Conservation (phyloP, 1,139 yeast species). For the Waltiozyma sp. region DNA sequence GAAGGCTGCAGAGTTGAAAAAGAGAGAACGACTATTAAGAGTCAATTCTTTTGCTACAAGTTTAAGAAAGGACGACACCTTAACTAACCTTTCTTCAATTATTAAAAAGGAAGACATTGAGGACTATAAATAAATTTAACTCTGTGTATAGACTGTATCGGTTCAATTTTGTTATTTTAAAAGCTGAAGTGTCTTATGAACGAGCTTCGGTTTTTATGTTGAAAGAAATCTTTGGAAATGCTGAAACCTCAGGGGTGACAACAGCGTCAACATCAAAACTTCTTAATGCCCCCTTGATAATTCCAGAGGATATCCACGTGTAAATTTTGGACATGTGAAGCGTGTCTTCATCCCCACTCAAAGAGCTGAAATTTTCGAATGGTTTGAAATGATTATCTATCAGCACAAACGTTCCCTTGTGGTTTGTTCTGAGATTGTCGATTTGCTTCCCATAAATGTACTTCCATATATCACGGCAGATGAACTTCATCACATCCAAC, state of each 20-base stretch:
- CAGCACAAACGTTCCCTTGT: constrained; percentile 73
- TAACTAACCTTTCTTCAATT: constrained; percentile 42
- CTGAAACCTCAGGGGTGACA: constrained; percentile 57
- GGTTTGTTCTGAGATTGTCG: constrained; percentile 87
- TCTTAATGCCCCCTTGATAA: constrained; percentile 68
- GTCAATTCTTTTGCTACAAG: constrained; percentile 9
- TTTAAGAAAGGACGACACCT: constrained; percentile 40
- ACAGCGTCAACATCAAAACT: constrained; percentile 60
- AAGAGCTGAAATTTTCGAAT: constrained; percentile 45
- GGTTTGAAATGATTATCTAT: constrained; percentile 56
- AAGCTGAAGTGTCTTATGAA: too few species aligned
- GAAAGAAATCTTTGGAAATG: constrained; percentile 59
- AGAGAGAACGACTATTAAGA: constrained; percentile 44
- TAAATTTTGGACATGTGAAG: constrained; percentile 39
- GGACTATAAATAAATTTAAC: neutral
- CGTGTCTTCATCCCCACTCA: constrained; percentile 37
- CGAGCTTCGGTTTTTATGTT: constrained; percentile 44
- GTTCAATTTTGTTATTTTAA: too few species aligned
- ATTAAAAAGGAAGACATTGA: constrained; percentile 8
- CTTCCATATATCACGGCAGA: constrained; percentile 89
- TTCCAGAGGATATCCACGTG: constrained; percentile 74
- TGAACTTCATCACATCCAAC: constrained; percentile 78
- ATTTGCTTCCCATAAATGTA: constrained; percentile 72
- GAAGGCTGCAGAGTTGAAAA: constrained; percentile 64
- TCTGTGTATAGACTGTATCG: too few species aligned